Evolutionary conservation across 179 eudicot genomes (phyloP), one percentile per base, ranked within the genome.

Genomic region (Gypsophila paniculata): DNA sequence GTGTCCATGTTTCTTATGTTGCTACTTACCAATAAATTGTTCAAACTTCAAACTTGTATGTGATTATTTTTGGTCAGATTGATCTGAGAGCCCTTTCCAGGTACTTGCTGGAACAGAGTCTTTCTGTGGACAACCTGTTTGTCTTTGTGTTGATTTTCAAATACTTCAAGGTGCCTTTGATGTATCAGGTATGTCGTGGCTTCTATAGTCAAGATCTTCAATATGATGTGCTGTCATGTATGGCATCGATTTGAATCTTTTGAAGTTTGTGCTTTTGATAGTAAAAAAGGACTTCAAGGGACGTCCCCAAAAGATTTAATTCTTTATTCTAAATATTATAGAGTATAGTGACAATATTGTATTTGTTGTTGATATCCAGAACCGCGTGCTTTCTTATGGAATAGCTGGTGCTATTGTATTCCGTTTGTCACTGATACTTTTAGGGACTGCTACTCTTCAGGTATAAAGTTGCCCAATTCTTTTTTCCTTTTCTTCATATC

Each of bases 381-480:
- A 76, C 71, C 89, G 91, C 61, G 98, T 93, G 79, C 96, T 93
- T 68, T 86, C 98, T 53, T 93, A 89, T 77, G 97, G 98, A 58
- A 88, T 93, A 68, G 97, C 84, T 73, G 98, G 98, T 54, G 98
- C 97, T 44, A 63, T 93, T 72, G 49, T 93, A 71, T 91, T 93
- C 74, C 93, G 98, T 44, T 80, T 89, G 76, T 76, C 96, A 57
- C 54, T 93, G 69, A 93, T 93, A 84, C 88, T 93, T 79, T 89
- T 93, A 53, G 98, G 98, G 76, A 77, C 94, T 62, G 98, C 87
- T 79, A 88, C 98, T 63, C 89, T 93, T 80, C 94, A 93, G 98
- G 98, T 92, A 58, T 48, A 32, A 64, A 72, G 29, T 59, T 65
- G 68, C 55, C 18, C 49, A 73, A 51, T 55, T 84, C 57, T 21